Evolutionary conservation across 345 rosid species (phyloP), one percentile per base, ranked within the genome.

Genomic region (Salix arbutifolia): DNA sequence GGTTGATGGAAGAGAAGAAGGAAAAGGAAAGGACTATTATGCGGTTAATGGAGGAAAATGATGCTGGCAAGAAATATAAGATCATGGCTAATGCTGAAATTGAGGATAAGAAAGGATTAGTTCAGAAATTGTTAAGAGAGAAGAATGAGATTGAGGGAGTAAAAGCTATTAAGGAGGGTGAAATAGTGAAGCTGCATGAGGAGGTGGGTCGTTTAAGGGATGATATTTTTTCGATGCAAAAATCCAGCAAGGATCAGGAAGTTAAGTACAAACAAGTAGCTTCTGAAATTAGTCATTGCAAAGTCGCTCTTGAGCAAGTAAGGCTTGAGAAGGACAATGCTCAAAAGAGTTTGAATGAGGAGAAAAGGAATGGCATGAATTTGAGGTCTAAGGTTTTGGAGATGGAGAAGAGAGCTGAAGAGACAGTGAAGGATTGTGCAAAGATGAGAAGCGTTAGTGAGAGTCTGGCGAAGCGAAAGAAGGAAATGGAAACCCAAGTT

Each of bases 91-190:
- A 71, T 50, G 64, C 44, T 60, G 75, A 81, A 79, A 40, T 78
- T 31, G 79, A 65, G 75, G 85, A 81, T 28, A 86, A 79, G 86
- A 83, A 71, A 68, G 79, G 53, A 37, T 73, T 82, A 66, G 66
- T 86, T 71, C 80, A 76, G 46, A 76, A 80, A 46, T 67, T 90
- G 77, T 72, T 77, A 21, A 46, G 65, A 71, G 88, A 88, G 80
- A 93, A 85, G 64, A 42, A 13, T 53, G 90, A 89, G 82, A 74
- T 88, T 17, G 88, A 86, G 77, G 88, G 67, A 78, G 74, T 48
- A 11, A 83, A 80, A 71, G 65, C 21, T 73, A 48, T 73, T 25
- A 78, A 67, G 77, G 90, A 91, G 81, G 71, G 23, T 56, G 87
- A 89, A 77, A 82, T 86, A 79, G 74, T 56, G 10, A 79, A 77